A percentile compares a stretch with the other conserved stretches of the same genome.
Conservation (phyloP, 495 filamentous ascomycete species). For the Pseudoneurospora amorphoporcata region DNA sequence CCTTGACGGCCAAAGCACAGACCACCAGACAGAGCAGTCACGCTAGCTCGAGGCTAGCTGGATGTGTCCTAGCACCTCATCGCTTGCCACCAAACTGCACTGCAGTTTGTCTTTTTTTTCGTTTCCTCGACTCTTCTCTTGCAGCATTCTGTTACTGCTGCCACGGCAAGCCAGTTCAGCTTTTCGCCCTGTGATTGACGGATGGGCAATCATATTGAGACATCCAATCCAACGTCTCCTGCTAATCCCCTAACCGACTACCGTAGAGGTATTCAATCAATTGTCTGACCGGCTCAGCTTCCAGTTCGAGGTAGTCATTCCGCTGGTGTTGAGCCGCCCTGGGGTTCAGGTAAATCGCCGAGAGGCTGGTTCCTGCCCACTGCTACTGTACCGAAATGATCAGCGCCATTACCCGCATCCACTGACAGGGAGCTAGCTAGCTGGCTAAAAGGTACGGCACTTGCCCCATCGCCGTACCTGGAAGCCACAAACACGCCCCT, state of each 20-base stretch:
- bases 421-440: background rate
- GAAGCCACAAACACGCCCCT: background rate
- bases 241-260: background rate
- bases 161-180: background rate
- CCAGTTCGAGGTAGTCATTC: background rate
- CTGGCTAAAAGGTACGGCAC: slow-evolving; percentile 3
- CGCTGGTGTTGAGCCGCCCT: background rate
- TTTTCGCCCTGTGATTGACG: background rate
- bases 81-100: background rate
- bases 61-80: background rate
- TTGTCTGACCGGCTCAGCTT: background rate
- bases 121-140: background rate
- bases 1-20: background rate
- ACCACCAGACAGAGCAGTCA: background rate
- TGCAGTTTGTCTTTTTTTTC: background rate
- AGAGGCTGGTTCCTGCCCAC: background rate
- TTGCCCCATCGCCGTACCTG: background rate
- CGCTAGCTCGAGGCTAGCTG: background rate
- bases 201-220: background rate
- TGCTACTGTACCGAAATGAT: background rate
- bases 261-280: background rate
- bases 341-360: background rate
- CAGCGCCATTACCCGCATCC: background rate
- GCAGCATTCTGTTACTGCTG: background rate
- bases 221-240: background rate